Evolutionary conservation across 2,329 filamentous ascomycete genomes (phyloP).

Genomic region (Penicillium sp.): DNA sequence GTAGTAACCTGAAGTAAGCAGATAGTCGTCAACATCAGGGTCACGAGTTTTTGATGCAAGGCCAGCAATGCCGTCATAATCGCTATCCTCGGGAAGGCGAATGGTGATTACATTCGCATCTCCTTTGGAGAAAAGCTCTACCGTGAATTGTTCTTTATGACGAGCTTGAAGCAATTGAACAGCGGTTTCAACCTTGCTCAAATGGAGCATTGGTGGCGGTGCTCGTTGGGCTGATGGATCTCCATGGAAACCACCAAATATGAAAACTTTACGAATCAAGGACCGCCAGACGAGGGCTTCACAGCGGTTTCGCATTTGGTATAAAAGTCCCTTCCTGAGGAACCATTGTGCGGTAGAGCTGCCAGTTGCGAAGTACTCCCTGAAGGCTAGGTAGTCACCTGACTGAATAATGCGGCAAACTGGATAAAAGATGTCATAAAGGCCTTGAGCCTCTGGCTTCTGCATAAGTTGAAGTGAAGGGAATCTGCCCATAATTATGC

Average conservation of each 20-base stretch:
- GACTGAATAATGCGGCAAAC: slow-evolving; percentile 67
- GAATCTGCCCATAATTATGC: slow-evolving; percentile 80
- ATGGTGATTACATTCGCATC: slow-evolving; percentile 23
- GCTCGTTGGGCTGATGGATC: slow-evolving; percentile 42
- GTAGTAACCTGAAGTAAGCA: slow-evolving; percentile 32
- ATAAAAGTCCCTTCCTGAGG: slow-evolving; percentile 67
- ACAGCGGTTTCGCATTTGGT: slow-evolving; percentile 71
- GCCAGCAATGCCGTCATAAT: slow-evolving; percentile 26
- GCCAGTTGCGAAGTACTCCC: slow-evolving; percentile 58
- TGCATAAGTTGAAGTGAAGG: slow-evolving; percentile 64
- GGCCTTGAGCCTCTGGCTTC: slow-evolving; percentile 64
- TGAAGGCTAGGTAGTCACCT: slow-evolving; percentile 72
- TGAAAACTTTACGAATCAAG: slow-evolving; percentile 71
- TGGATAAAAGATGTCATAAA: slow-evolving; percentile 66
- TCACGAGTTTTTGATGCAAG: slow-evolving; percentile 10
- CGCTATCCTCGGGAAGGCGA: slow-evolving; percentile 27
- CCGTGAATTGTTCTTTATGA: slow-evolving; percentile 16
- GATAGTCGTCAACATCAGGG: slow-evolving; percentile 32
- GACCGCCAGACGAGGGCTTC: slow-evolving; percentile 82
- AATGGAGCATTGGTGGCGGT: slow-evolving; percentile 68
- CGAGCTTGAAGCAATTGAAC: slow-evolving; percentile 60
- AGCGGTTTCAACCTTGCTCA: slow-evolving; percentile 63
- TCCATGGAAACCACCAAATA: slow-evolving; percentile 71
- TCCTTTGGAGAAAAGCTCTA: slow-evolving; percentile 11
- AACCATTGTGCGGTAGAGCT: slow-evolving; percentile 65